These are phyloP conservation scores for Cucurbita maxima DNA, from an alignment of 306 rosid genomes.

Conservation along the genomic window DNA sequence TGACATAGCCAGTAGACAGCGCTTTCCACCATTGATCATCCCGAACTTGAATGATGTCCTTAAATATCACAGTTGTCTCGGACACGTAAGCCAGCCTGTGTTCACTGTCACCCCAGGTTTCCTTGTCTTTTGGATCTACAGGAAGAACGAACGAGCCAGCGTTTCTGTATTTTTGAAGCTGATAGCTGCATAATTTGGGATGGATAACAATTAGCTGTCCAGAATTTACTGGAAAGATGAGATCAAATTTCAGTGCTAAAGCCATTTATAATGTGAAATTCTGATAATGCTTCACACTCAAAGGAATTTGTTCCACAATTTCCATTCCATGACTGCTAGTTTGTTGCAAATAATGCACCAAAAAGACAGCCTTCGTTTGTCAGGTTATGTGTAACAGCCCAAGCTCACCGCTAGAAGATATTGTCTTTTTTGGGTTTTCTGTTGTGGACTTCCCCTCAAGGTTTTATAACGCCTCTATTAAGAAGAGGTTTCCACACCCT, in stretches of 20 bases:
- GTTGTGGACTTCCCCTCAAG: too few species aligned
- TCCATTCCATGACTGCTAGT: background rate
- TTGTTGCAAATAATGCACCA: background rate
- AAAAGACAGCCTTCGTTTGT: background rate
- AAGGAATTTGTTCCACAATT: background rate
- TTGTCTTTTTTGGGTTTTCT: too few species aligned
- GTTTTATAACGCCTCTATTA: too few species aligned
- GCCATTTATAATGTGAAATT: background rate
- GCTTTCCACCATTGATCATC: conserved; percentile 99
- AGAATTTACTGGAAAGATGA: background rate
- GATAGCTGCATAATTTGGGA: conserved; percentile 43
- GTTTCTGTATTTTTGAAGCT: conserved; percentile 80
- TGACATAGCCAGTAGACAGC: conserved; percentile 66
- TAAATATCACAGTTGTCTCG: conserved; percentile 92
- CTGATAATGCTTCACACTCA: background rate
- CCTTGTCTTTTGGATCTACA: conserved; percentile 67
- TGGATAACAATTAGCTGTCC: background rate
- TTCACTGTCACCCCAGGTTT: conserved; percentile 98
- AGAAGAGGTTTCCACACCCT: too few species aligned
- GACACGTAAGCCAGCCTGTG: conserved; percentile 93
- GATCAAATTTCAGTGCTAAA: background rate
- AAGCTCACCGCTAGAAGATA: too few species aligned
- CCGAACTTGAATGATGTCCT: conserved; percentile 78
- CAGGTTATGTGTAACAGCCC: too few species aligned
- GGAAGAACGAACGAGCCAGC: conserved; percentile 92